Conservation (phyloP, 2,329 filamentous ascomycete genomes). For the Akanthomyces dipterigenus region DNA sequence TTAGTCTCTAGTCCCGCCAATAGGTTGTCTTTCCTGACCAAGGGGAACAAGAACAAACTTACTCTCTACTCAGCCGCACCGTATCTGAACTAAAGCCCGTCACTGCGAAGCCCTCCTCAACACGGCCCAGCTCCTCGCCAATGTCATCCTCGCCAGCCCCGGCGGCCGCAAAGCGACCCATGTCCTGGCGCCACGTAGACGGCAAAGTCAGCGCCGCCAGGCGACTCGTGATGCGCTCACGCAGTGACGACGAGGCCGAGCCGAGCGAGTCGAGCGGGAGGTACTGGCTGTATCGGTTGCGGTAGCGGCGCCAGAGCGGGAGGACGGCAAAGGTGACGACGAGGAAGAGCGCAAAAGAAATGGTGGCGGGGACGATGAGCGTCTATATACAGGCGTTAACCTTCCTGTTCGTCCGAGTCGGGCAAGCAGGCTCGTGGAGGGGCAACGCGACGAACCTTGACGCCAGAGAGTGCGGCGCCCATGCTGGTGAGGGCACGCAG, state of each 20-base stretch:
- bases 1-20: background rate
- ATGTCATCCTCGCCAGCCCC: conserved; percentile 47
- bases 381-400: too few species aligned
- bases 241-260: conserved; percentile 50
- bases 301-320: conserved; percentile 64
- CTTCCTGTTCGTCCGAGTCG: too few species aligned
- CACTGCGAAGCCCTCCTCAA: conserved; percentile 29
- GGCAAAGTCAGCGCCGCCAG: conserved; percentile 29
- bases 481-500: conserved; percentile 19
- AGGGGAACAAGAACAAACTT: conserved; percentile 23
- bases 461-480: conserved; percentile 27
- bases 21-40: background rate
- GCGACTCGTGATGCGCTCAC: conserved; percentile 38
- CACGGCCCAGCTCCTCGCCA: conserved; percentile 36
- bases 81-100: conserved; percentile 31
- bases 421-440: too few species aligned
- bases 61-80: conserved; percentile 68
- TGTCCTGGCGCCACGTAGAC: conserved; percentile 41
- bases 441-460: conserved; percentile 28
- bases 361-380: conserved; percentile 61
- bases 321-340: conserved; percentile 57
- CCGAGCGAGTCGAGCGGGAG: conserved; percentile 58
- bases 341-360: conserved; percentile 64
- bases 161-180: conserved; percentile 33
- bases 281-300: conserved; percentile 65